Percentiles rank a stretch among this genome's conserved stretches.
phyloP scores from a whole-genome alignment of 768 basidiomycete genomes.

The Podaxis sp. region DNA sequence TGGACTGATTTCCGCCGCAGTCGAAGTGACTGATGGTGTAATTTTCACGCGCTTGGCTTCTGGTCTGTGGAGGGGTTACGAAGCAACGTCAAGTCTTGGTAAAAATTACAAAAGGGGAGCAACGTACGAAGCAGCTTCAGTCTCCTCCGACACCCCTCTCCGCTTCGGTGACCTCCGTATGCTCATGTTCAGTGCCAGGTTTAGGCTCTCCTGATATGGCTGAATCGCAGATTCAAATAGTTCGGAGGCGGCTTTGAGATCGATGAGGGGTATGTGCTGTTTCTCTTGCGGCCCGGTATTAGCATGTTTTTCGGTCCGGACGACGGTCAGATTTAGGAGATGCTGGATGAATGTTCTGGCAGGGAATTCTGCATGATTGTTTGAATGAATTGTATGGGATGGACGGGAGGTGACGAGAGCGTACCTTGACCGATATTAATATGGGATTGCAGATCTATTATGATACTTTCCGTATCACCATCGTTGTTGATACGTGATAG shows the following conservation, averaged over 20 bases:
- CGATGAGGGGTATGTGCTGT: slow-evolving; percentile 20
- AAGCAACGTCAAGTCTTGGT: slow-evolving; percentile 2
- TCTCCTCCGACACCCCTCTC: slow-evolving; percentile 37
- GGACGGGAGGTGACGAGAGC: slow-evolving; percentile 5
- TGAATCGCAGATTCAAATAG: slow-evolving; percentile 27
- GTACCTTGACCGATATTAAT: slow-evolving; percentile 41
- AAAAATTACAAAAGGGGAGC: not conserved
- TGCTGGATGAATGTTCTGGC: slow-evolving; percentile 45
- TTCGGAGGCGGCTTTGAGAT: slow-evolving; percentile 28
- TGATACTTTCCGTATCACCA: slow-evolving; percentile 28
- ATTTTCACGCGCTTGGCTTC: slow-evolving; percentile 12
- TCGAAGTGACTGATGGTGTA: not conserved
- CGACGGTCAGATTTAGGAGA: slow-evolving; percentile 36
- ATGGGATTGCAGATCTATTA: slow-evolving; percentile 39
- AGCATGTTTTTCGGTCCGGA: slow-evolving; percentile 22
- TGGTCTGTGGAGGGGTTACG: slow-evolving; percentile 3
- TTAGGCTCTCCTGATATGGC: slow-evolving; percentile 33
- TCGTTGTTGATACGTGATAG: slow-evolving; percentile 24
- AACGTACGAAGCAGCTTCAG: slow-evolving; percentile 35
- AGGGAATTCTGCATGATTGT: slow-evolving; percentile 35
- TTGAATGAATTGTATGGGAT: not conserved
- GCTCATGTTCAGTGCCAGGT: slow-evolving; percentile 32
- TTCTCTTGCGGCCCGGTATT: slow-evolving; percentile 5
- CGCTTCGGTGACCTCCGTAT: slow-evolving; percentile 45
- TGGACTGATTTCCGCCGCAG: slow-evolving; percentile 1